phyloP scores from a whole-genome alignment of 495 filamentous ascomycete genomes.

The Saxophila tyrrhenica region DNA sequence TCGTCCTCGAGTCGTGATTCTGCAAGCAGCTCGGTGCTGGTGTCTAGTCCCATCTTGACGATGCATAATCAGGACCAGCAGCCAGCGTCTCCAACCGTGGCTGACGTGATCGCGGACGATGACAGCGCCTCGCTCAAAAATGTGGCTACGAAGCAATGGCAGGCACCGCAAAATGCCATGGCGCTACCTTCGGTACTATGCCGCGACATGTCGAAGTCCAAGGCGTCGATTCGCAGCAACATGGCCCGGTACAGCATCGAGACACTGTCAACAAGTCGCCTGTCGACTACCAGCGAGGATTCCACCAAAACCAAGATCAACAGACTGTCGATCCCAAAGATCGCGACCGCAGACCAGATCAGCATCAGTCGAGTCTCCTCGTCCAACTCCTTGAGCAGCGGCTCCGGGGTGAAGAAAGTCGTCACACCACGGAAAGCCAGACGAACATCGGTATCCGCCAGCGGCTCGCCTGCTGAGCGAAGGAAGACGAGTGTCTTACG shows the following conservation, averaged over 20 bases:
- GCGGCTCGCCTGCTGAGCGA: constrained; percentile 21
- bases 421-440: constrained; percentile 6
- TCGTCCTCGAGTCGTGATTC: constrained; percentile 20
- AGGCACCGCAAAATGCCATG: constrained; percentile 1
- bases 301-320: constrained; percentile 4
- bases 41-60: constrained; percentile 7
- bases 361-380: constrained; percentile 15
- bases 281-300: constrained; percentile 7
- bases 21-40: constrained; percentile 16
- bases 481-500: constrained; percentile 12
- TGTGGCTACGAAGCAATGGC: constrained; percentile 9
- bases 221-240: constrained; percentile 13
- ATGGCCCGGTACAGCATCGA: constrained; percentile 12
- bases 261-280: neutral
- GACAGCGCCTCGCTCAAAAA: constrained; percentile 9
- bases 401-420: constrained; percentile 3
- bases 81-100: constrained; percentile 6
- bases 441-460: constrained; percentile 7
- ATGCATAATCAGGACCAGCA: constrained; percentile 1
- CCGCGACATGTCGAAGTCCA: neutral
- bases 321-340: constrained; percentile 10
- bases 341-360: constrained; percentile 14
- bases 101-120: constrained; percentile 8
- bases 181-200: neutral
- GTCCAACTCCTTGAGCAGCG: constrained; percentile 1